Evolutionary conservation across 2,329 filamentous ascomycete species (phyloP), one percentile per base, ranked within the genome.

Genomic region (Talaromyces albobiverticillius): DNA sequence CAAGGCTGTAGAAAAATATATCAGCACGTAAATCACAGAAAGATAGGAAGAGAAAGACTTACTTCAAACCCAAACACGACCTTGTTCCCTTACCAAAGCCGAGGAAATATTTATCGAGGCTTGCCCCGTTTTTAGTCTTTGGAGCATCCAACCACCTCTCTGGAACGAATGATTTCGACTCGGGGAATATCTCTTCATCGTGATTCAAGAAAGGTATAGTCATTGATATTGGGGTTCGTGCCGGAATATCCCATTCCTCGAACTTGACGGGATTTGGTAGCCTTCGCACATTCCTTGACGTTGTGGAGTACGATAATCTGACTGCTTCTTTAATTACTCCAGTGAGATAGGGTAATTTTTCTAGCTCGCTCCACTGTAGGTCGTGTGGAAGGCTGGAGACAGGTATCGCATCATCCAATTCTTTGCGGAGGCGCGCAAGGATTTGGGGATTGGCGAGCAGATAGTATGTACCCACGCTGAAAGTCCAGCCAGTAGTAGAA

Each of bases 51-150:
- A 16, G 20, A 11, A 40, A 6, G 18, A 48, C 43, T 48, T 34
- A 54, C 51, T 54, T 61, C 16, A 71, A 71, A n/a, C 76, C 76
- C 9, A 74, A 62, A 57, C 76, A 79, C 62, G 70, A 70, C 29
- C 76, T 63, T 2, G 65, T 67, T 0, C 76, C 76, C 41, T 63
- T 64, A 23, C 65, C 63, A 56, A 74, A 74, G 0, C 64, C 58
- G 7, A 73, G 59, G 9, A 73, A 60, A 53, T 69, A 71, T 31
- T 59, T 61, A 29, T 61, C 58, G 9, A 62, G 56, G 25, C 55
- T 50, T 51, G 38, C 49, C 16, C 53, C 55, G 16, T 59, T 50
- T 10, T 51, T 41, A 6, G 54, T 54, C 46, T 51, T 55, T 7
- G 57, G 56, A 3, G 51, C 50, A 32, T 57, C 58, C 6, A 70